phyloP scores from a whole-genome alignment of 306 rosid species.

The Vigna hirtella region DNA sequence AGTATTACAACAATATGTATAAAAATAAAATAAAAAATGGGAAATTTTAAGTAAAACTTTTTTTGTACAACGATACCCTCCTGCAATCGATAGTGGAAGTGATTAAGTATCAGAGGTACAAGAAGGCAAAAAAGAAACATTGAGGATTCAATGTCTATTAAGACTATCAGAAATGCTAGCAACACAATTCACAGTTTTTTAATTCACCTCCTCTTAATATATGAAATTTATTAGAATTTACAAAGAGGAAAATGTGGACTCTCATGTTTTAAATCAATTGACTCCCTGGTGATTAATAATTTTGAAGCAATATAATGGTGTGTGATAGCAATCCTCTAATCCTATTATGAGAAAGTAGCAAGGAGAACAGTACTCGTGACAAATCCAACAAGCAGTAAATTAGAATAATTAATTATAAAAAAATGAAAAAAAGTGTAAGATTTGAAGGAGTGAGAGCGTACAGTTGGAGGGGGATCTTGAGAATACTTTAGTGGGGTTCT shows the following conservation, averaged over 20 bases:
- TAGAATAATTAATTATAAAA: background rate
- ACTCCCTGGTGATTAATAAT: too few relatives aligned
- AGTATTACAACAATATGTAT: background rate
- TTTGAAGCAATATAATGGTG: too few relatives aligned
- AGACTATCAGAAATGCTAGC: too few relatives aligned
- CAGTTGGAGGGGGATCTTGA: slow-evolving; percentile 47
- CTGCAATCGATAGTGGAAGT: too few relatives aligned
- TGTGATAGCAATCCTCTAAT: too few relatives aligned
- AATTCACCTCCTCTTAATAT: too few relatives aligned
- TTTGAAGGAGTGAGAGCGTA: slow-evolving; percentile 37
- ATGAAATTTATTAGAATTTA: too few relatives aligned
- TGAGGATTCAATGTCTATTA: background rate
- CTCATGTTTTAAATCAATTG: too few relatives aligned
- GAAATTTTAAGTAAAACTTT: background rate
- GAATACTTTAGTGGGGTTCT: slow-evolving; percentile 48
- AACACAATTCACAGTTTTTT: too few relatives aligned
- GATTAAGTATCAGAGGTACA: background rate
- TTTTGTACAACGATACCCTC: too few relatives aligned
- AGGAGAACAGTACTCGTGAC: background rate
- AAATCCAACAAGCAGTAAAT: slow-evolving; percentile 21
- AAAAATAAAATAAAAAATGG: too few relatives aligned
- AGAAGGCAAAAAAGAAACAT: background rate
- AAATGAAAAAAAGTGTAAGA: background rate
- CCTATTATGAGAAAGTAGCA: background rate
- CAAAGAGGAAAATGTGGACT: too few relatives aligned